Base-by-base conservation (phyloP, 108 stramenopile species). In the Pseudonitzschia multiseries region DNA sequence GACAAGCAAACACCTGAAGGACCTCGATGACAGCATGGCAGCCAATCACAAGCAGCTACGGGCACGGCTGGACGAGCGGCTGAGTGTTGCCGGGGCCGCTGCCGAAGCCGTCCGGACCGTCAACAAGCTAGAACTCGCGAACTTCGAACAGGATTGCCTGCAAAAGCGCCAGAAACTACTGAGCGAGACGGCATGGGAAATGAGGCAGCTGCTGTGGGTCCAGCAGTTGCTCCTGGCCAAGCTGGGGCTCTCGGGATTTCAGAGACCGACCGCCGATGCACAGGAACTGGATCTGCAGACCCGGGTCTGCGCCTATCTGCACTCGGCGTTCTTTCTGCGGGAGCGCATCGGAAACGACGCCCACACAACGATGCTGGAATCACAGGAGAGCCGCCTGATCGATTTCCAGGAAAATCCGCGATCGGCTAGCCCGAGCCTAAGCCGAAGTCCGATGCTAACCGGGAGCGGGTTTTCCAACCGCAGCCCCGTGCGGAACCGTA, bases 241-340 rank as follows among this genome's bases (percentile, higher is more conserved):
- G 65, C 73, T 89, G 14, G 69, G 77, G 61, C 71, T 95, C 5
- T 91, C 94, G 17, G 84, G 84, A 21, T 95, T 95, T 75, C 74
- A 84, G 28, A 89, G 91, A n/a, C 89, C 94, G 17, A 87, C 91
- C 0, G 88, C 89, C 8, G 94, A 95, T 70, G 76, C 82, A 17
- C 8, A 57, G 3, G 79, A 81, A 36, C 72, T 95, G 20, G 57
- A 79, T 8, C 65, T 78, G 17, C 94, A 95, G 68, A 52, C 90
- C 10, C 86, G 79, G 70, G 80, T 95, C 21, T 95, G 94, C 44
- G 80, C 88, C 36, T 88, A 88, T 63, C 66, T 95, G 74, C 94
- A 95, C 74, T 89, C 94, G 6, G 94, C 94, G 0, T 95, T 95
- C 67, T 92, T 83, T 69, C 75, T 95, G 22, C 79, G 89, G 51